Conservation (phyloP, 1,139 yeast species). For the Citeromyces hawaiiensis region DNA sequence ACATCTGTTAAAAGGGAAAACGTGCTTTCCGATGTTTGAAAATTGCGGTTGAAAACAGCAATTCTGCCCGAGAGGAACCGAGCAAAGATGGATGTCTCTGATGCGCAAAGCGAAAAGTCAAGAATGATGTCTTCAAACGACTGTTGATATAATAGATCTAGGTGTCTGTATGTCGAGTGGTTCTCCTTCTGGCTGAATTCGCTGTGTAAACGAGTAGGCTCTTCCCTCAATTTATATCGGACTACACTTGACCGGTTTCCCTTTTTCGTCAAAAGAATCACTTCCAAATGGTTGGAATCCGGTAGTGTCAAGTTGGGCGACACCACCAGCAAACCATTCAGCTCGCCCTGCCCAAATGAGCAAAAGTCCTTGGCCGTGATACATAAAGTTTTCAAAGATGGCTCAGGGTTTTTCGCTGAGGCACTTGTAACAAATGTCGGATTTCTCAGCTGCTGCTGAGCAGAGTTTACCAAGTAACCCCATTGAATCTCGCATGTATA, state of each 20-base stretch:
- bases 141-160: not conserved
- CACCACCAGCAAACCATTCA: not conserved
- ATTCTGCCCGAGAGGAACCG: not conserved
- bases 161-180: not conserved
- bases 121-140: not conserved
- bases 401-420: not conserved
- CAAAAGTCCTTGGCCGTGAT: slow-evolving; percentile 1
- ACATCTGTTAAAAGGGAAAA: slow-evolving; percentile 32
- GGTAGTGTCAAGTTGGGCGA: not conserved
- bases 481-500: slow-evolving; percentile 43
- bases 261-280: not conserved
- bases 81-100: not conserved
- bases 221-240: not conserved
- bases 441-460: slow-evolving; percentile 30
- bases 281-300: not conserved
- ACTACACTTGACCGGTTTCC: not conserved
- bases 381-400: not conserved
- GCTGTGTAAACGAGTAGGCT: not conserved
- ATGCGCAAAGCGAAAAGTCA: not conserved
- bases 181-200: not conserved
- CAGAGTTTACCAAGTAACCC: slow-evolving; percentile 41
- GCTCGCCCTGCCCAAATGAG: not conserved
- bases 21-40: not conserved
- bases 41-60: not conserved
- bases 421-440: slow-evolving; percentile 39